Percentiles rank a stretch among this genome's conserved stretches.
phyloP scores from a whole-genome alignment of 768 basidiomycete genomes.

The Lactarius sanguifluus region DNA sequence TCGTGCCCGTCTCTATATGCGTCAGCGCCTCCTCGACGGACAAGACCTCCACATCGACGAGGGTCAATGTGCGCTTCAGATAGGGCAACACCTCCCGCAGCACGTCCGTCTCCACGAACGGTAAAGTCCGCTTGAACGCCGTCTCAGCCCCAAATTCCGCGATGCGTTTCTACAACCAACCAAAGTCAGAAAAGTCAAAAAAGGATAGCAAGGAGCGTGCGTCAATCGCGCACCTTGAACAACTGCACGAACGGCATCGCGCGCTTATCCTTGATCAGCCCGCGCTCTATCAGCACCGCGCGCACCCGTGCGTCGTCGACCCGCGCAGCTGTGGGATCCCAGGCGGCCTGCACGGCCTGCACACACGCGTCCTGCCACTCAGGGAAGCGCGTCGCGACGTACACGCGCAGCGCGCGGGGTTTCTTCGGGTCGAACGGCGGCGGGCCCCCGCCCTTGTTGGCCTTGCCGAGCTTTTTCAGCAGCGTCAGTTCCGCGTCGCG shows the following conservation, averaged over 20 bases:
- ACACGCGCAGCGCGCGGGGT: conserved; percentile 84
- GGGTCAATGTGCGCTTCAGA: conserved; percentile 70
- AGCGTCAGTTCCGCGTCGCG: conserved; percentile 82
- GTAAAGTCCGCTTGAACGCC: conserved; percentile 79
- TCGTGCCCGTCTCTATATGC: conserved; percentile 43
- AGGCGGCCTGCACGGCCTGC: conserved; percentile 68
- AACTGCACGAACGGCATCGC: conserved; percentile 92
- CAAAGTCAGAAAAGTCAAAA: conserved; percentile 7
- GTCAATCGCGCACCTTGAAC: conserved; percentile 69
- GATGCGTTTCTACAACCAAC: conserved; percentile 69
- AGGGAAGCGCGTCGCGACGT: conserved; percentile 87
- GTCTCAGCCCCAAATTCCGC: conserved; percentile 67
- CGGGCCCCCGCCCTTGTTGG: conserved; percentile 57
- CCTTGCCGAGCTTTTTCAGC: conserved; percentile 78
- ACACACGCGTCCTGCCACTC: conserved; percentile 91
- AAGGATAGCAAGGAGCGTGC: not conserved
- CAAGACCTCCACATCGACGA: conserved; percentile 69
- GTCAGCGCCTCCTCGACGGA: conserved; percentile 66
- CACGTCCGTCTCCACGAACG: conserved; percentile 80
- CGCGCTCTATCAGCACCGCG: conserved; percentile 61
- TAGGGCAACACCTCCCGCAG: conserved; percentile 73
- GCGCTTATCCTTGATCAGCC: conserved; percentile 93
- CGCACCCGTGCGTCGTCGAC: conserved; percentile 85
- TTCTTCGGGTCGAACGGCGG: conserved; percentile 79
- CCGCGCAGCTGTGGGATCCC: conserved; percentile 51